Conservation (phyloP, 768 basidiomycete genomes). For the Pleurotus eryngii region DNA sequence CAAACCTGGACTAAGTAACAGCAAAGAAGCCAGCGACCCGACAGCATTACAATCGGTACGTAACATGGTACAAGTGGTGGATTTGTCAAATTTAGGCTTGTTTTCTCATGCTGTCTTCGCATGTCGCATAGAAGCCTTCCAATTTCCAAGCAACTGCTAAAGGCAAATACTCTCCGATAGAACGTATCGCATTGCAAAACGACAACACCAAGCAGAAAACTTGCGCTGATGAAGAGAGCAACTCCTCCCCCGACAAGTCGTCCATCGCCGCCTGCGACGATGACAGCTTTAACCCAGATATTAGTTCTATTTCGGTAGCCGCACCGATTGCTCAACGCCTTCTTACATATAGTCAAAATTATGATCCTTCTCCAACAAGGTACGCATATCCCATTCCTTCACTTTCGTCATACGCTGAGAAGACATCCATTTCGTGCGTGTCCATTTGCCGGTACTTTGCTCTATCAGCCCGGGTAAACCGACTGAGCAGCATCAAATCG, state of each 20-base stretch:
- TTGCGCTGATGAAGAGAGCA: not conserved
- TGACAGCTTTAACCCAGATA: not conserved
- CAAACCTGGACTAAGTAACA: too few species aligned
- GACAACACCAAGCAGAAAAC: not conserved
- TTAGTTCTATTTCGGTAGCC: not conserved
- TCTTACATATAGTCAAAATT: constrained; percentile 45
- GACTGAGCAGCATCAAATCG: constrained; percentile 17
- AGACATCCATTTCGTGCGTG: too few species aligned
- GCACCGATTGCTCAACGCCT: constrained; percentile 38
- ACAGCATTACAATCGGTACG: not conserved
- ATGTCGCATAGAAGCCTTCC: not conserved
- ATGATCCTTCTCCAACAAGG: constrained; percentile 20
- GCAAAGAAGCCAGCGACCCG: too few species aligned
- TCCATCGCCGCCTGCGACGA: not conserved
- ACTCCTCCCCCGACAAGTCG: not conserved
- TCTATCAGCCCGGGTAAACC: too few species aligned
- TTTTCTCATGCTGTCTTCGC: not conserved
- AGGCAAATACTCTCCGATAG: not conserved
- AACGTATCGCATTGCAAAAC: not conserved
- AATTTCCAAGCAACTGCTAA: not conserved
- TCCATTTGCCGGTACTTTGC: too few species aligned
- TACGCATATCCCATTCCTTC: too few species aligned
- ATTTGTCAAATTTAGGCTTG: not conserved
- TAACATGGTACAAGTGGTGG: not conserved
- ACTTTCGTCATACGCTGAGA: too few species aligned